Evolutionary conservation across 495 filamentous ascomycete genomes (phyloP), one percentile per base, ranked within the genome.

Genomic region (Mycothermus thermophilus): DNA sequence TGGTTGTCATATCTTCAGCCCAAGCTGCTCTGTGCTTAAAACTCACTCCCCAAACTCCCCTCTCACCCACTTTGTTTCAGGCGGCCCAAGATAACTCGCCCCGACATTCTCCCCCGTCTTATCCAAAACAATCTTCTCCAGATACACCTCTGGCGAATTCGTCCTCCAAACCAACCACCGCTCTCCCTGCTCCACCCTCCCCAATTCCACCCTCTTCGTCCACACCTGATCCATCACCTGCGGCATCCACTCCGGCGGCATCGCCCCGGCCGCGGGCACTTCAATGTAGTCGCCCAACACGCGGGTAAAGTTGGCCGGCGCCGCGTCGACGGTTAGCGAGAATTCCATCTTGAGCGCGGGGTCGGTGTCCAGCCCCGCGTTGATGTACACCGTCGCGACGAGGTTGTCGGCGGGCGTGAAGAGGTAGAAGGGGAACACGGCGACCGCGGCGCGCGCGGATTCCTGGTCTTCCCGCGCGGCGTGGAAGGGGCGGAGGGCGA

Each of bases 111-210:
- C 70, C 13, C 37, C 17, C 12, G 74, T 47, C 54, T 77, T 62
- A 19, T 77, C 20, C 24, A 75, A n/a, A n/a, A n/a, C 62, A 29
- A 76, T 54, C 48, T 74, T 78, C 55, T 77, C 65, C 10, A 79
- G 45, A n/a, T 74, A 61, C 3, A 77, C 54, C 32, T 66, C 69
- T 2, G 70, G 59, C 42, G 72, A 65, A 27, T 72, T 52, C 2
- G 60, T 48, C 59, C 67, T 68, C 27, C 76, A 43, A 34, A 63
- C 67, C 29, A 77, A 34, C 10, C 54, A 64, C 44, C 72, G 65
- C 31, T 42, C 50, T 8, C 69, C 69, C 12, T 38, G 37, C 1
- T 29, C 34, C 7, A 44, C 39, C 16, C 51, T 36, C 9, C 55
- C 54, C 37, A 69, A 60, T 9, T 28, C 58, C 1, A 69, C 68